A percentile compares a stretch with the other conserved stretches of the same genome.
Evolutionary conservation across 495 filamentous ascomycete genomes (phyloP).

Genomic region (Xylaria sp.): DNA sequence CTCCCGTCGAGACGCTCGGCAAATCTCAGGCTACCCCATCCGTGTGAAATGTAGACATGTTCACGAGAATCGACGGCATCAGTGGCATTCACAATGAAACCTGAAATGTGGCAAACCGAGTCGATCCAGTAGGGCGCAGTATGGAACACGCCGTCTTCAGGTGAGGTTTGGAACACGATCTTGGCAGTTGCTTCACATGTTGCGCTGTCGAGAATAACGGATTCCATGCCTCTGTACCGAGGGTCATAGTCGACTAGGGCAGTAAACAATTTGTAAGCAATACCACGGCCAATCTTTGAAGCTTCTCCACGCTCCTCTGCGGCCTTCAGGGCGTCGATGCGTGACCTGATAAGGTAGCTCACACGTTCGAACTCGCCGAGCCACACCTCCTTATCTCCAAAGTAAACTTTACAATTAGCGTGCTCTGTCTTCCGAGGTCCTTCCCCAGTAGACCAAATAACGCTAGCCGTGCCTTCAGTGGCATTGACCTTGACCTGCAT

Average conservation of each 20-base stretch:
- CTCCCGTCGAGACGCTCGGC: conserved; percentile 65
- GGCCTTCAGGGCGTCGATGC: conserved; percentile 58
- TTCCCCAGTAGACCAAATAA: conserved; percentile 52
- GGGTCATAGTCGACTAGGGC: conserved; percentile 72
- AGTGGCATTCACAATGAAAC: conserved; percentile 82
- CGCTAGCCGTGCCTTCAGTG: conserved; percentile 44
- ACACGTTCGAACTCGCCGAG: conserved; percentile 61
- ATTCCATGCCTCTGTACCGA: conserved; percentile 75
- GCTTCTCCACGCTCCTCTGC: conserved; percentile 59
- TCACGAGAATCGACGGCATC: conserved; percentile 74
- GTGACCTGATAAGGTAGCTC: conserved; percentile 61
- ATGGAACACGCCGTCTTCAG: conserved; percentile 67
- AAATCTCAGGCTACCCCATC: conserved; percentile 78
- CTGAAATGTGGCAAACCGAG: conserved; percentile 69
- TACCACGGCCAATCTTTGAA: conserved; percentile 68
- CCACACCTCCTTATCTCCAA: conserved; percentile 54
- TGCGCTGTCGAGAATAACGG: conserved; percentile 76
- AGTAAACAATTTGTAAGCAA: conserved; percentile 80
- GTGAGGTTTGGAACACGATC: conserved; percentile 68
- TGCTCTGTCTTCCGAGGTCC: conserved; percentile 54
- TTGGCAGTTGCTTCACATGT: conserved; percentile 74
- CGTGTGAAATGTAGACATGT: conserved; percentile 77
- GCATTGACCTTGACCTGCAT: conserved; percentile 51
- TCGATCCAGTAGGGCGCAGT: conserved; percentile 79
- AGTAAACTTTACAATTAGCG: conserved; percentile 59